These are phyloP conservation scores for Terana coerulea DNA, from an alignment of 768 basidiomycete genomes.

Conservation along the genomic window DNA sequence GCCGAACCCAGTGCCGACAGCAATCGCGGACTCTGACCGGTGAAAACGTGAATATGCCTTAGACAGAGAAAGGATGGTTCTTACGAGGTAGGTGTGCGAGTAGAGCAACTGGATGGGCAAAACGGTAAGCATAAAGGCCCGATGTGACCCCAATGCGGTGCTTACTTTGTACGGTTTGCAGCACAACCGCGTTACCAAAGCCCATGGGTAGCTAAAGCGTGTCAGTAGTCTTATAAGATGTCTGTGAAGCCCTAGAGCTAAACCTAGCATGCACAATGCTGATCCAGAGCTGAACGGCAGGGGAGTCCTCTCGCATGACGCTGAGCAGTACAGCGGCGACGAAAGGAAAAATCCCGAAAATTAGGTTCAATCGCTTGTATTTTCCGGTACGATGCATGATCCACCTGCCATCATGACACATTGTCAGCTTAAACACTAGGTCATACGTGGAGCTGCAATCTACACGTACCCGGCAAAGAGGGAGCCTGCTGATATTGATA, in stretches of 20 bases:
- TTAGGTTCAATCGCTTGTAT: constrained; percentile 56
- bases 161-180: constrained; percentile 67
- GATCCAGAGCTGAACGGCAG: constrained; percentile 48
- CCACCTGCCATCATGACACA: constrained; percentile 31
- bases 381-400: constrained; percentile 62
- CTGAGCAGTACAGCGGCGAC: constrained; percentile 47
- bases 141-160: constrained; percentile 6
- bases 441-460: not conserved
- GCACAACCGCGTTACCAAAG: constrained; percentile 67
- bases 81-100: constrained; percentile 60
- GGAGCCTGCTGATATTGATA: constrained; percentile 58
- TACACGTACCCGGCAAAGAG: constrained; percentile 53
- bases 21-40: constrained; percentile 52
- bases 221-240: not conserved
- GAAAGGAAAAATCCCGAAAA: constrained; percentile 64
- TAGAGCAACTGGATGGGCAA: constrained; percentile 47
- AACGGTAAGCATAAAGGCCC: not conserved
- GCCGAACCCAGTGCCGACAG: constrained; percentile 66
- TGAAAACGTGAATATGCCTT: not conserved
- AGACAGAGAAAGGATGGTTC: constrained; percentile 7
- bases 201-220: constrained; percentile 61
- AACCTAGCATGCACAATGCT: constrained; percentile 45
- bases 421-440: not conserved
- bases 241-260: not conserved
- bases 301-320: constrained; percentile 46